Conservation (phyloP, 2,329 filamentous ascomycete genomes). For the Thermomyces lanuginosus region DNA sequence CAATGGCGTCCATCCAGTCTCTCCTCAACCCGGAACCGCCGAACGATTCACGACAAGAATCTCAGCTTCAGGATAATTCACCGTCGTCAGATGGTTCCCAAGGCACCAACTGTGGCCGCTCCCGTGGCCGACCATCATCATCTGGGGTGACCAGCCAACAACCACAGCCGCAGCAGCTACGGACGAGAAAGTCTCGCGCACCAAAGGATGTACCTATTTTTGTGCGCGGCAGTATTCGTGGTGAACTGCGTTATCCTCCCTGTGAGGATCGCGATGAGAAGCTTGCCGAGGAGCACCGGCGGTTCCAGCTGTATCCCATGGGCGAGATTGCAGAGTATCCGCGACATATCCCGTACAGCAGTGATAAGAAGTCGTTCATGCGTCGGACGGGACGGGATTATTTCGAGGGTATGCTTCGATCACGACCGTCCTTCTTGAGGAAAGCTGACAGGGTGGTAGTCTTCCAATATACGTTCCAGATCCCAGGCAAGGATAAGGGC, state of each 20-base stretch:
- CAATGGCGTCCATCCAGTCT: constrained; percentile 7
- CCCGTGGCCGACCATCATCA: too few relatives aligned
- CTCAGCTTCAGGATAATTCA: neutral
- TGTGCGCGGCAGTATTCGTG: constrained; percentile 45
- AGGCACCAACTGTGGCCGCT: too few relatives aligned
- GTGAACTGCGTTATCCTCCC: constrained; percentile 56
- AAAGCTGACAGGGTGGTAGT: constrained; percentile 10
- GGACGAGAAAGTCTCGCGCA: constrained; percentile 30
- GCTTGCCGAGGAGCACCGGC: constrained; percentile 41
- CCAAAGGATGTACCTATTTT: constrained; percentile 50
- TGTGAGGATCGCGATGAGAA: constrained; percentile 49
- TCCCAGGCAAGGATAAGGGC: constrained; percentile 48
- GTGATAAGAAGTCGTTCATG: constrained; percentile 78
- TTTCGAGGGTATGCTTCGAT: constrained; percentile 55
- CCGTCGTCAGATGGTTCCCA: neutral
- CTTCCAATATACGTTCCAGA: constrained; percentile 57
- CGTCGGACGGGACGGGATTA: constrained; percentile 74
- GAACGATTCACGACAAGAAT: neutral
- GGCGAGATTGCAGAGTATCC: constrained; percentile 45
- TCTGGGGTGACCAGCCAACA: too few relatives aligned
- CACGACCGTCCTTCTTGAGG: constrained; percentile 1
- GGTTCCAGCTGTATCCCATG: constrained; percentile 49
- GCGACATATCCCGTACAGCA: constrained; percentile 81
- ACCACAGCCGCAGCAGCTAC: too few relatives aligned
- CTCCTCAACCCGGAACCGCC: constrained; percentile 5